A percentile compares a stretch with the other conserved stretches of the same genome.
phyloP scores from a whole-genome alignment of 257 asterid genomes.

The Solanum virginianum region DNA sequence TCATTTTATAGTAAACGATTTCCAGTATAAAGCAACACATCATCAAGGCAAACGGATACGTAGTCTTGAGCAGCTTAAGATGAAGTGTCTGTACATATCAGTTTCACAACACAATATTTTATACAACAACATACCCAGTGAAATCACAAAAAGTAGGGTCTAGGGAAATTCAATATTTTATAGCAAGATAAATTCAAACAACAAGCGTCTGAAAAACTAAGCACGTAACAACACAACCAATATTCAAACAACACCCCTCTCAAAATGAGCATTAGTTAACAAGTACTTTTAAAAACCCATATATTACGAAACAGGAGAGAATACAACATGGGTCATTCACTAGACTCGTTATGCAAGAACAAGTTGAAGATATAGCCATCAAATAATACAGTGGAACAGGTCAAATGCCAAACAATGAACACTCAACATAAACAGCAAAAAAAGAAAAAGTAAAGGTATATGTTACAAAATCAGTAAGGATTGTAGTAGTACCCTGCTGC shows the following conservation, averaged over 20 bases:
- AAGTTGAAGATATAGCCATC: constrained; percentile 21
- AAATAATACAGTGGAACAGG: constrained; percentile 20
- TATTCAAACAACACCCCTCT: background rate
- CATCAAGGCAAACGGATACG: background rate
- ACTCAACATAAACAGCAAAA: background rate
- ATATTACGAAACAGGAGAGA: background rate
- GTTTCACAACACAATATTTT: background rate
- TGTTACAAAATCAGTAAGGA: constrained; percentile 24
- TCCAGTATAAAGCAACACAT: background rate
- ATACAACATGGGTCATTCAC: constrained; percentile 1
- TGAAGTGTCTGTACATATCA: background rate
- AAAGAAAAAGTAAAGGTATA: background rate
- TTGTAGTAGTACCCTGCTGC: constrained; percentile 37
- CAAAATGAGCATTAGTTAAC: background rate
- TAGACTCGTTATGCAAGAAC: constrained; percentile 17
- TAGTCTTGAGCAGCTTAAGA: background rate
- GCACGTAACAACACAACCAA: background rate
- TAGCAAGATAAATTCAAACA: background rate
- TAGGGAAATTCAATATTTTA: background rate
- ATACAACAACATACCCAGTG: background rate
- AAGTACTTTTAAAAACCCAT: background rate
- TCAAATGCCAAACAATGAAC: background rate
- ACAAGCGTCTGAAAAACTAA: background rate
- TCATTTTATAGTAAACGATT: background rate
- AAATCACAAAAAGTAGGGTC: too few relatives aligned